Conservation (phyloP, 2,329 filamentous ascomycete genomes). For the Ophiocordyceps unilateralis region DNA sequence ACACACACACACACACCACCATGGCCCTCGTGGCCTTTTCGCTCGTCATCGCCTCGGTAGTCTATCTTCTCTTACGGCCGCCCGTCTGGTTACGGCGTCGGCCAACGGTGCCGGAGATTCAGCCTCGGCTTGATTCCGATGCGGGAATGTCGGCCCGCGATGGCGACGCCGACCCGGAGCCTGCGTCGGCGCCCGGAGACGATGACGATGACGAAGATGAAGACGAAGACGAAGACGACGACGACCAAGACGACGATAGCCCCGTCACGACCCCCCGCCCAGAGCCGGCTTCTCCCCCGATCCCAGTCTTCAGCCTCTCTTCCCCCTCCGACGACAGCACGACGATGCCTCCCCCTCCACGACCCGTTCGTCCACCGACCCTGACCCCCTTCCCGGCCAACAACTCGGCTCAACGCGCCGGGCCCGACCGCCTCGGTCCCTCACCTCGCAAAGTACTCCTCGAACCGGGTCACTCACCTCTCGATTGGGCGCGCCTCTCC, state of each 20-base stretch:
- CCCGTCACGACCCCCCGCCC: neutral
- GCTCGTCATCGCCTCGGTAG: conserved; percentile 42
- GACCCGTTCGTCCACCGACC: conserved; percentile 13
- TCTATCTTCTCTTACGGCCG: conserved; percentile 37
- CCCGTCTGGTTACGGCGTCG: conserved; percentile 29
- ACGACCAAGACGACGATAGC: neutral
- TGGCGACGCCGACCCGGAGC: too few species aligned
- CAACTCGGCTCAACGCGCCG: conserved; percentile 34
- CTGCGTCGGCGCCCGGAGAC: neutral
- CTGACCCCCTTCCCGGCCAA: conserved; percentile 29
- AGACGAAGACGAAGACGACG: neutral
- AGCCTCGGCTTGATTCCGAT: neutral
- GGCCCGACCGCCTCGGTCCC: conserved; percentile 17
- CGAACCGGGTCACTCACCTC: conserved; percentile 78
- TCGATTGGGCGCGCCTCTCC: conserved; percentile 83
- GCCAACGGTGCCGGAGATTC: conserved; percentile 2
- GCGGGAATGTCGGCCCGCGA: neutral
- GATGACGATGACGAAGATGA: neutral
- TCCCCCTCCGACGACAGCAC: conserved; percentile 9
- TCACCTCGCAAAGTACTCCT: conserved; percentile 52
- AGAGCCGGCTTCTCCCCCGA: neutral
- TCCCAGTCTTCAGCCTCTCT: neutral
- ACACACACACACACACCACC: neutral
- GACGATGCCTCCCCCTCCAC: conserved; percentile 18
- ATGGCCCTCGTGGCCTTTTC: conserved; percentile 34